These are phyloP conservation scores for Musa acuminata DNA, from an alignment of 176 grass and related monocot genomes.

Conservation along the genomic window DNA sequence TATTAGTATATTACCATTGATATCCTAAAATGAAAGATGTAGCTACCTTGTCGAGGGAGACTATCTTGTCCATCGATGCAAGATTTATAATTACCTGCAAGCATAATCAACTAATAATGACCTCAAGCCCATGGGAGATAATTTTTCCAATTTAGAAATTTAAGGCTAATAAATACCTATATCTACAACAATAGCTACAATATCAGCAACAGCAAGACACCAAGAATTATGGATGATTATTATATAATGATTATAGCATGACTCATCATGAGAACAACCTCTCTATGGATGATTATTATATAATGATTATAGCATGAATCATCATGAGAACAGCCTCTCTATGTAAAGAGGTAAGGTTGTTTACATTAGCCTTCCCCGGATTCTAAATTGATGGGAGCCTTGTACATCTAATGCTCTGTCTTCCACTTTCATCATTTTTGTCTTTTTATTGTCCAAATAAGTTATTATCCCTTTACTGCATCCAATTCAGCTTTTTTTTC, in stretches of 20 bases:
- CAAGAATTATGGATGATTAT: background rate
- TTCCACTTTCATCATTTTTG: no score
- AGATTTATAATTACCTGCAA: conserved; percentile 75
- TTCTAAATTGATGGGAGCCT: no score
- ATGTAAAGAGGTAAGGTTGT: background rate
- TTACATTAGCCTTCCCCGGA: no score
- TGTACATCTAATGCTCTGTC: no score
- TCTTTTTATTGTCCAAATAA: no score
- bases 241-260: background rate
- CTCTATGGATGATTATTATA: background rate
- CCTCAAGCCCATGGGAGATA: conserved; percentile 8
- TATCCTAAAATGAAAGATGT: conserved; percentile 13
- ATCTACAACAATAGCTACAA: background rate
- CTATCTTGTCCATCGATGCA: conserved; percentile 68
- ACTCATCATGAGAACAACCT: no score
- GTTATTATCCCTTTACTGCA: no score
- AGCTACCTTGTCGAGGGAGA: conserved; percentile 76
- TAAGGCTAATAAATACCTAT: background rate
- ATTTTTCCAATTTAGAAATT: background rate
- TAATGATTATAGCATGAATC: background rate
- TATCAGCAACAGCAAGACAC: background rate
- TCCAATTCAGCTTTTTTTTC: no score
- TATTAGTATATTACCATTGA: background rate
- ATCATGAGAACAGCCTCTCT: no score
- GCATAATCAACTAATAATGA: conserved; percentile 13